Evolutionary conservation across 495 filamentous ascomycete genomes (phyloP), one percentile per base, ranked within the genome.

Genomic region (Penicillium nucicola): DNA sequence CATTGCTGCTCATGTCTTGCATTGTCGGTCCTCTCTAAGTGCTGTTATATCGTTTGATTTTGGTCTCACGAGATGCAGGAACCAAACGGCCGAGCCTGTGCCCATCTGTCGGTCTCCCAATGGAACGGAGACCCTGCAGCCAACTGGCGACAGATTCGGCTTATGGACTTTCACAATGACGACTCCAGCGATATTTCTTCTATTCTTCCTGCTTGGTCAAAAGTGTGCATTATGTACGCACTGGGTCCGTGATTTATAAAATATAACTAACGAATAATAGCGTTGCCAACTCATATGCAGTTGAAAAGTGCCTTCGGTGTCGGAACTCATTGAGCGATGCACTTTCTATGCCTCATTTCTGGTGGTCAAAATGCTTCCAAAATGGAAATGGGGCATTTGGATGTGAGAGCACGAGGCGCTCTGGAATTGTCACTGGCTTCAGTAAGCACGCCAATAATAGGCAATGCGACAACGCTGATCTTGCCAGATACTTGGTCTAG

Each of bases 341-440:
- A 3, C 23, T 52, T n/a, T 17, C 17, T 19, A 52, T 52, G 50
- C 50, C 50, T 37, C 30, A 14, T 8, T 52, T 45, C 28, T 52
- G 50, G 40, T 52, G 50, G 50, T 44, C 42, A 25, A 32, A 39
- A 15, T 40, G 40, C 38, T 33, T 28, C 1, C 11, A n/a, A 18
- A 34, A 34, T 0, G 20, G 15, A 9, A 52, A 45, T 3, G 42
- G 50, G 1, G 14, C n/a, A 13, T 52, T 52, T 33, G 50, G 50
- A 9, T 45, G 12, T 25, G 50, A 52, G 23, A 52, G 17, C 12
- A 45, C 42, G 2, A 35, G 34, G 40, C n/a, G 40, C 18, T 25
- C 35, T 4, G 45, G 35, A 14, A 15, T 30, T 1, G 10, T 22
- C 6, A 45, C 42, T 18, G 50, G 50, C 13, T 33, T 52, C 42